Evolutionary conservation across 768 basidiomycete species (phyloP).

Genomic region (Tricholoma terreum): DNA sequence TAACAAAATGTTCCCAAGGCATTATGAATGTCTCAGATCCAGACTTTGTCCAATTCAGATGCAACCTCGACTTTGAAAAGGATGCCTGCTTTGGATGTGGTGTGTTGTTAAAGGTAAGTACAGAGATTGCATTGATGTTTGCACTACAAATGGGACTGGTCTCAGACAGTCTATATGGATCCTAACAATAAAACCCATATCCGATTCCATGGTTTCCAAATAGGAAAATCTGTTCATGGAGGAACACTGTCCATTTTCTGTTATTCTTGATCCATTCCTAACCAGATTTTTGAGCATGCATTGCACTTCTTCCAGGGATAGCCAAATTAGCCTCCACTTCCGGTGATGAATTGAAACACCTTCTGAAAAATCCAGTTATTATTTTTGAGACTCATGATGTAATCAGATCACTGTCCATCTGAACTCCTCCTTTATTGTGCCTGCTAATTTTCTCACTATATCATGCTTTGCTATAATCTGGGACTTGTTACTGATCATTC

Average conservation of each 20-base stretch:
- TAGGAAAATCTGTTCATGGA: neutral
- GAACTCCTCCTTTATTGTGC: neutral
- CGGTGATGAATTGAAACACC: neutral
- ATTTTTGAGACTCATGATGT: neutral
- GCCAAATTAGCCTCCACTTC: neutral
- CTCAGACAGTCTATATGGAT: neutral
- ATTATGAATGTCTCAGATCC: neutral
- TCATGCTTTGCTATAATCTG: neutral
- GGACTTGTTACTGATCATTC: neutral
- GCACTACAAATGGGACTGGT: neutral
- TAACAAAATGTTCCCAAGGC: neutral
- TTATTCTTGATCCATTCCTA: no score
- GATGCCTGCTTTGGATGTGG: neutral
- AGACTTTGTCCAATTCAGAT: neutral
- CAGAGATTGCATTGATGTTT: neutral
- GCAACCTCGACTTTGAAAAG: neutral
- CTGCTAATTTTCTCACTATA: neutral
- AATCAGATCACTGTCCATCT: neutral
- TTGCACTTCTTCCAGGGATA: neutral
- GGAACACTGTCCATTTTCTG: neutral
- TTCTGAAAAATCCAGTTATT: neutral
- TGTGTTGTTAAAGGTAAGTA: neutral
- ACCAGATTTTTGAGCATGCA: neutral
- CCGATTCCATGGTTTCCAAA: neutral
- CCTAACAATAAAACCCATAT: neutral